Evolutionary conservation across 208 protist species (phyloP).

Genomic region (Kentomonas sorsogonicus): DNA sequence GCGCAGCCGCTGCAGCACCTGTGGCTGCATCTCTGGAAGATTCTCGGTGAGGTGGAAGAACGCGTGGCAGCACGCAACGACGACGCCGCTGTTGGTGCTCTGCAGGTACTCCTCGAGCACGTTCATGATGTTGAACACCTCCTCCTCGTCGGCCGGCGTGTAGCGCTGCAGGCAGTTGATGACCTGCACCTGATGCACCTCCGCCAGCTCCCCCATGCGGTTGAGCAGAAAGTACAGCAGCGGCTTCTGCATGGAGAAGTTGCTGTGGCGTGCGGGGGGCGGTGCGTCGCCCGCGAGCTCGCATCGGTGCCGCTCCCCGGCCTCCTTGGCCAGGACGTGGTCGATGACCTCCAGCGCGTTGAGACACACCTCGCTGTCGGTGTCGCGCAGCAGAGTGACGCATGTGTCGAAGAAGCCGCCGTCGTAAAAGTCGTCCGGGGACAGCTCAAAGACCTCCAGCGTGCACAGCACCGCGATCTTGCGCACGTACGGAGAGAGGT

Average conservation of each 20-base stretch:
- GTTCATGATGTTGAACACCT: conserved; percentile 92
- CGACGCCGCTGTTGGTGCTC: conserved; percentile 81
- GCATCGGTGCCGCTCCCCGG: conserved; percentile 28
- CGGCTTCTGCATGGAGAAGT: conserved; percentile 50
- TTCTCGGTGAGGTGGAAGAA: conserved; percentile 89
- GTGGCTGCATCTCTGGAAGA: conserved; percentile 54
- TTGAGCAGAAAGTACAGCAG: conserved; percentile 83
- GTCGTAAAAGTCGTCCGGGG: conserved; percentile 39
- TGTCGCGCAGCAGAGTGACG: conserved; percentile 81
- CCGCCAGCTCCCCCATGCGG: conserved; percentile 65
- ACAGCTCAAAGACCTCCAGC: conserved; percentile 72
- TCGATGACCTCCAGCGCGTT: conserved; percentile 77
- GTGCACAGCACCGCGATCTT: conserved; percentile 87
- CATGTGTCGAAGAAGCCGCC: conserved; percentile 32
- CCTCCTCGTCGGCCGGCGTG: conserved; percentile 59
- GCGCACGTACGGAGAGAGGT: conserved; percentile 92
- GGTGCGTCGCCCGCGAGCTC: conserved; percentile 2
- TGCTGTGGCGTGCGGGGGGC: no score
- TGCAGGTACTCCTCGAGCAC: conserved; percentile 87
- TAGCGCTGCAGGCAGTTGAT: conserved; percentile 62
- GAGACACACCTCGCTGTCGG: conserved; percentile 72
- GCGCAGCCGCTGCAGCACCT: conserved; percentile 73
- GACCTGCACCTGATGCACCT: conserved; percentile 85
- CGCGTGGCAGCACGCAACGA: conserved; percentile 72
- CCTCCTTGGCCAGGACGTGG: conserved; percentile 65